Evolutionary conservation across 352 stramenopile genomes (phyloP), one percentile per base, ranked within the genome.

Genomic region (Phytophthora capsici): DNA sequence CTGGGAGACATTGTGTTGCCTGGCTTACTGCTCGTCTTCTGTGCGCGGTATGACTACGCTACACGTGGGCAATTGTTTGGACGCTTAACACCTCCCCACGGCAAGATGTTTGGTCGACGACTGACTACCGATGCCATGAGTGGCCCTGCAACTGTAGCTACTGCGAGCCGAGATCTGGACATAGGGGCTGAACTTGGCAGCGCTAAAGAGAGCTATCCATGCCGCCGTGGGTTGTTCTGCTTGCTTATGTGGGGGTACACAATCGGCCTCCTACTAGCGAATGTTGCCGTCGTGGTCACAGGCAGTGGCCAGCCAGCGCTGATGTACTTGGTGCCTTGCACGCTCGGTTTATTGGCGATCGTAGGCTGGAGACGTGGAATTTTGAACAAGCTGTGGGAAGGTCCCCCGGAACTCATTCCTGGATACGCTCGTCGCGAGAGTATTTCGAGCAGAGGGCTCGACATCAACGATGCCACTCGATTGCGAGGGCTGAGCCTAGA

Each of bases 1-100:
- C 71, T 99, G 1, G 97, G 97, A 14, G 96, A 99, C 80, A 98
- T 99, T 67, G 95, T 99, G 10, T 62, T 99, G 9, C 95, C 96
- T 10, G 97, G 97, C 0, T 79, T 99, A 38, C 69, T 99, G 38
- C 70, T 99, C n/a, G 94, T 96, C 30, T 98, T 99, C 72, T 96
- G 93, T 10, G 88, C 92, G 22, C 89, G 96, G 28, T 98, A 97
- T 57, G 97, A 99, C 86, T 97, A 95, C 47, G 79, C 85, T 28
- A 93, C 88, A 8, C 80, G 84, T 25, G 84, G 81, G 14, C 80
- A 91, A 36, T 57, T 93, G 34, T 84, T 88, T 55, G 85, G 85
- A 26, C 76, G 77, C 14, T 70, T 90, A 26, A 78, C 74, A 30
- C 80, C 74, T 50, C 71, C 79, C 2, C 60, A 78, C 16, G 69